Percentiles rank a stretch among this genome's conserved stretches.
phyloP scores from a whole-genome alignment of 1,139 yeast species.

The Debaryomyces singareniensis region DNA sequence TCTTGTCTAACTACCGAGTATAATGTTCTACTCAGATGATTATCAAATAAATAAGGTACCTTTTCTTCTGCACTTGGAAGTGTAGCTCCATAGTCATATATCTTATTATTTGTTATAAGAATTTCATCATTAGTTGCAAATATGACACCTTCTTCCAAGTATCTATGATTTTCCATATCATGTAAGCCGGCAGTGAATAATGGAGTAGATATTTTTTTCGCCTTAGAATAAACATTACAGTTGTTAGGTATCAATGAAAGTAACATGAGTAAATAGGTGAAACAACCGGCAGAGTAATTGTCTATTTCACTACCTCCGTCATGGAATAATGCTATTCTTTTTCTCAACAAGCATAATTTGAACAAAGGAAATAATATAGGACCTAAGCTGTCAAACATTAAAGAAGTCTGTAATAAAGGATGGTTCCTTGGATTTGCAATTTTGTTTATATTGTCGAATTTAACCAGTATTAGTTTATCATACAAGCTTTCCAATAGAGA shows the following conservation, averaged over 20 bases:
- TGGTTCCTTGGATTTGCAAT: slow-evolving; percentile 24
- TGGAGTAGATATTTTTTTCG: slow-evolving; percentile 32
- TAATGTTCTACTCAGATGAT: no score
- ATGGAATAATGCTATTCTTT: slow-evolving; percentile 54
- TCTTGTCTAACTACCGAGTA: no score
- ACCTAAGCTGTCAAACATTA: slow-evolving; percentile 51
- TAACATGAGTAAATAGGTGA: slow-evolving; percentile 31
- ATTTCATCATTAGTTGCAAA: slow-evolving; percentile 74
- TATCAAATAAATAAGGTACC: slow-evolving; percentile 7
- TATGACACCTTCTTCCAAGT: slow-evolving; percentile 34
- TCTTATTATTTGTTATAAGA: slow-evolving; percentile 44
- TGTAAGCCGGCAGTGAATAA: slow-evolving; percentile 61
- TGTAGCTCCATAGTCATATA: slow-evolving; percentile 48
- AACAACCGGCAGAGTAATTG: slow-evolving; percentile 18
- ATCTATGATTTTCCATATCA: slow-evolving; percentile 32
- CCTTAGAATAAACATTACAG: slow-evolving; percentile 13
- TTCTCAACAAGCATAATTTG: slow-evolving; percentile 60
- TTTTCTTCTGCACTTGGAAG: slow-evolving; percentile 17
- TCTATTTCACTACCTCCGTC: slow-evolving; percentile 25
- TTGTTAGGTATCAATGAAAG: slow-evolving; percentile 33
- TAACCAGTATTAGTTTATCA: slow-evolving; percentile 7
- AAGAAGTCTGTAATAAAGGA: slow-evolving; percentile 42
- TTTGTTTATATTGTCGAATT: slow-evolving; percentile 7
- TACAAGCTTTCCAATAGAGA: slow-evolving; percentile 16
- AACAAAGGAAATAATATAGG: slow-evolving; percentile 68